Evolutionary conservation across 768 basidiomycete genomes (phyloP).

Genomic region (Termitomyces eurrhizus): DNA sequence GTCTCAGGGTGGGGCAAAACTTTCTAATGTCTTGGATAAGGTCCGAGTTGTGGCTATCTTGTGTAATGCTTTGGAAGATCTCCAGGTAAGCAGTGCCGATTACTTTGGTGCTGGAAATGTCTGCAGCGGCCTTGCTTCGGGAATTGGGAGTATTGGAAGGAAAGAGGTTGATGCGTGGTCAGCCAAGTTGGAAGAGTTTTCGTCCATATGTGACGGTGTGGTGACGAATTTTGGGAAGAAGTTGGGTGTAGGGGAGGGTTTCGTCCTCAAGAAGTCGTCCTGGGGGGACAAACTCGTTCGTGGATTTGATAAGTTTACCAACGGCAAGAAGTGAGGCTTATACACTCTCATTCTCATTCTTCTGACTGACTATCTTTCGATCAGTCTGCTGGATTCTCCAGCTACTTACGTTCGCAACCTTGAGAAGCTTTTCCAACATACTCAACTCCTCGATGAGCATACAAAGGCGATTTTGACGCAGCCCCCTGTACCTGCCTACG

Average conservation of each 20-base stretch:
- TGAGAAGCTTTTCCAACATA: slow-evolving; percentile 64
- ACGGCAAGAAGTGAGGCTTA: slow-evolving; percentile 74
- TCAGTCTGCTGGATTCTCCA: slow-evolving; percentile 84
- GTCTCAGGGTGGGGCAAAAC: slow-evolving; percentile 87
- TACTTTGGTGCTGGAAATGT: slow-evolving; percentile 78
- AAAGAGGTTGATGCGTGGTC: slow-evolving; percentile 82
- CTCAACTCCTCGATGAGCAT: slow-evolving; percentile 85
- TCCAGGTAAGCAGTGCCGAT: slow-evolving; percentile 67
- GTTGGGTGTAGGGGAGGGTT: slow-evolving; percentile 83
- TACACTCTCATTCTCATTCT: slow-evolving; percentile 9
- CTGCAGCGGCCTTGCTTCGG: slow-evolving; percentile 67
- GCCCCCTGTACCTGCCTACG: slow-evolving; percentile 70
- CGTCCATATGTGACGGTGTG: slow-evolving; percentile 71
- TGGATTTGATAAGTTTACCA: slow-evolving; percentile 80
- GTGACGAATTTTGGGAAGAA: slow-evolving; percentile 84
- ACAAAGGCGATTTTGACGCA: slow-evolving; percentile 66
- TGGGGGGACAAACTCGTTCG: slow-evolving; percentile 75
- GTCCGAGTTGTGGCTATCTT: slow-evolving; percentile 81
- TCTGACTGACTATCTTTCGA: slow-evolving; percentile 15
- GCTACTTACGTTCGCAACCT: slow-evolving; percentile 78
- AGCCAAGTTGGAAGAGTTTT: slow-evolving; percentile 76
- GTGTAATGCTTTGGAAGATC: slow-evolving; percentile 73
- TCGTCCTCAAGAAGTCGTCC: slow-evolving; percentile 76
- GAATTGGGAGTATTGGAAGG: slow-evolving; percentile 71
- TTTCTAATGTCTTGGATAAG: slow-evolving; percentile 79